Evolutionary conservation across 768 basidiomycete genomes (phyloP), one percentile per base, ranked within the genome.

Genomic region (Ramaria sp.): DNA sequence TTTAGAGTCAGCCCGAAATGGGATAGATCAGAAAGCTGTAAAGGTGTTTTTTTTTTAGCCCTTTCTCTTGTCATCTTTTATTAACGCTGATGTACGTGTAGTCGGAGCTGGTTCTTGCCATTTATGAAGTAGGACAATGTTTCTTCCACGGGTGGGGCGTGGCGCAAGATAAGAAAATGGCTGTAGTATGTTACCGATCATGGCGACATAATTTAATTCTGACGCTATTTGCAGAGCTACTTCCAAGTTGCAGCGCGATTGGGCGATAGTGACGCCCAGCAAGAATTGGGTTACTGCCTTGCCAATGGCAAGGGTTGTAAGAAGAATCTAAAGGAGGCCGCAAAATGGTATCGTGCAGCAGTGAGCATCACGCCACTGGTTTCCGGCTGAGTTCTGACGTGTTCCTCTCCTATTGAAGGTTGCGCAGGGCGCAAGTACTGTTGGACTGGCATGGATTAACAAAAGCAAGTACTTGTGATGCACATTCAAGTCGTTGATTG

Each of bases 101-200:
- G 82, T 80, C 76, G 22, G 91, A 94, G 68, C 78, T 95, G 13
- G 84, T 92, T 19, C 75, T 94, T 20, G 90, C 92, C 0, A 87
- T 94, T 47, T 90, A 92, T 65, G 92, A 94, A 70, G 89, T 94
- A 4, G 92, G 89, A 0, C 88, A 91, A 68, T 91, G 89, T 66
- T 95, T 92, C 70, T 88, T 88, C 66, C 88, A 91, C 52, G 92
- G 91, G 1, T 94, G 91, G 91, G 92, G 92, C 7, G 83, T 91
- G 12, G 66, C 71, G 30, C 89, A 90, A 67, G 89, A 94, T 69
- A 84, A 88, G 72, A 89, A 86, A 75, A 90, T 93, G 88, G 89
- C 80, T 6, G 83, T 91, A 24, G 86, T 88, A 67, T 56, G 86
- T 78, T 12, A 7, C 10, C 27, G 42, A 17, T 49, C 47, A 45